Conservation (phyloP, 176 grass and related monocot genomes). For the Musa schizocarpa region DNA sequence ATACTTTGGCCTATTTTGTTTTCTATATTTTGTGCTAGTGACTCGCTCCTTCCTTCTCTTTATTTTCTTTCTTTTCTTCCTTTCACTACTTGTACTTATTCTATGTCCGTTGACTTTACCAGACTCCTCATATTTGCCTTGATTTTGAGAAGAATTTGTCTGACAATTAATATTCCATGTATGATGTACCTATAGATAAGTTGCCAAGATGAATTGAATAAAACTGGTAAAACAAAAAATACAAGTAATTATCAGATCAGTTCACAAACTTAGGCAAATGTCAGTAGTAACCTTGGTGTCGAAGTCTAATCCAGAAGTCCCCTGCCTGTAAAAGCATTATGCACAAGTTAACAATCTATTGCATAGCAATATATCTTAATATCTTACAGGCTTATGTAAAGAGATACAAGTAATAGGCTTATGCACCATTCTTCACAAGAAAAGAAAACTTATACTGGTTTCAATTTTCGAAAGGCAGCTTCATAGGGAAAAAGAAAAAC, state of each 20-base stretch:
- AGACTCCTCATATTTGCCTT: no score
- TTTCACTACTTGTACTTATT: no score
- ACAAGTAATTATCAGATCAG: not conserved
- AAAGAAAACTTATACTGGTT: no score
- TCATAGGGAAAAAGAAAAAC: not conserved
- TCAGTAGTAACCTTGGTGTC: slow-evolving; percentile 57
- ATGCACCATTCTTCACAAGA: no score
- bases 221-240: slow-evolving; percentile 1
- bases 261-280: slow-evolving; percentile 6
- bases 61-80: no score
- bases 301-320: slow-evolving; percentile 70
- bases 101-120: no score
- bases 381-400: slow-evolving; percentile 17
- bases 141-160: no score
- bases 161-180: no score
- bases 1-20: no score
- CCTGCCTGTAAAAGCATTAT: slow-evolving; percentile 50
- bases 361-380: slow-evolving; percentile 15
- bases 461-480: not conserved
- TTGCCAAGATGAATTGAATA: not conserved
- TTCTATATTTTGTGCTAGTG: no score
- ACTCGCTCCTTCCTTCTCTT: no score
- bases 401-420: not conserved
- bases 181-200: no score
- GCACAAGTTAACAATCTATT: slow-evolving; percentile 9